phyloP scores from a whole-genome alignment of 2,329 filamentous ascomycete species.

The Cercospora sp. region DNA sequence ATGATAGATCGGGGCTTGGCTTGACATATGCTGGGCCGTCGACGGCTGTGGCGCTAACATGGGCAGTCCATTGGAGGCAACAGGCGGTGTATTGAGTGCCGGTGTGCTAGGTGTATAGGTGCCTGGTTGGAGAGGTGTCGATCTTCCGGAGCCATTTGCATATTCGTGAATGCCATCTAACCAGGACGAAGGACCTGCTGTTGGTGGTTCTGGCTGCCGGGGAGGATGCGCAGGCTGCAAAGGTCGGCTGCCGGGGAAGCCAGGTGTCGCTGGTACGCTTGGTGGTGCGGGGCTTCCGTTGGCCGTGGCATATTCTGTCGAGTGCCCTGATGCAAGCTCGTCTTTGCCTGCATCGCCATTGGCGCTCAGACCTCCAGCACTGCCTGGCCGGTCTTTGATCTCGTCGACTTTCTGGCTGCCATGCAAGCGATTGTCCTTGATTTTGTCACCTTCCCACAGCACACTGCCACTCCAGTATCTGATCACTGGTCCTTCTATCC shows the following conservation, averaged over 20 bases:
- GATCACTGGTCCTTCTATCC: constrained; percentile 83
- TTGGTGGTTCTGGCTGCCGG: constrained; percentile 11
- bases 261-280: constrained; percentile 17
- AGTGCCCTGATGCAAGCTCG: constrained; percentile 5
- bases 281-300: constrained; percentile 9
- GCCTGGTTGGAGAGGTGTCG: neutral
- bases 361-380: constrained; percentile 50
- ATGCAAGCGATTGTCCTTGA: constrained; percentile 56
- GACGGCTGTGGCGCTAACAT: constrained; percentile 20
- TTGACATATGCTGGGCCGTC: neutral
- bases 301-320: constrained; percentile 11
- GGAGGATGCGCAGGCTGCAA: neutral
- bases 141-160: constrained; percentile 30
- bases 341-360: neutral
- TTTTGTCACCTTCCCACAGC: constrained; percentile 73
- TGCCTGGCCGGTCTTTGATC: constrained; percentile 21
- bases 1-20: constrained; percentile 18
- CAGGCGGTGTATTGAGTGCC: constrained; percentile 19
- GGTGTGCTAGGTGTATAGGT: constrained; percentile 25
- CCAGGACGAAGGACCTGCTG: constrained; percentile 38
- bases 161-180: constrained; percentile 49
- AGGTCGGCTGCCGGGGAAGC: constrained; percentile 18
- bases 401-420: constrained; percentile 34
- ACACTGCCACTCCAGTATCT: constrained; percentile 93
- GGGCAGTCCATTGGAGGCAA: constrained; percentile 6